These are phyloP conservation scores for Strobilomyces echinocephalus DNA, from an alignment of 768 basidiomycete genomes.

Conservation along the genomic window DNA sequence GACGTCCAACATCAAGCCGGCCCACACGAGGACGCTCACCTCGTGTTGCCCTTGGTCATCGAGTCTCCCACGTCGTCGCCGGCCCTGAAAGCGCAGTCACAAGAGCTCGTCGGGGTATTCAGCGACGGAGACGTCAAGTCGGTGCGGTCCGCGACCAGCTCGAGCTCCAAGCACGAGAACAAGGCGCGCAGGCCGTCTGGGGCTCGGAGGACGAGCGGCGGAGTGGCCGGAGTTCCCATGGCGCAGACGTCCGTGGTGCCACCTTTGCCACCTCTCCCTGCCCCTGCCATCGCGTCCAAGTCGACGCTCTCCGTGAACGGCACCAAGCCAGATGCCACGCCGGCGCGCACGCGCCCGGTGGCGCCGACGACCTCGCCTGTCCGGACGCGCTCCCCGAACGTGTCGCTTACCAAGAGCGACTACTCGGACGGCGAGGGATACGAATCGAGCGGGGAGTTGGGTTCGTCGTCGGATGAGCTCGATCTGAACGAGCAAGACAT, in stretches of 20 bases:
- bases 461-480: constrained; percentile 33
- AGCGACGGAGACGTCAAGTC: constrained; percentile 27
- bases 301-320: constrained; percentile 16
- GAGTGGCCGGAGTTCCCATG: constrained; percentile 64
- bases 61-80: constrained; percentile 20
- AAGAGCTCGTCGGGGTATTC: constrained; percentile 11
- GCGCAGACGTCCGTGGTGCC: constrained; percentile 48
- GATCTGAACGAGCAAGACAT: constrained; percentile 55
- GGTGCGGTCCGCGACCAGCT: constrained; percentile 22
- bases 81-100: constrained; percentile 12
- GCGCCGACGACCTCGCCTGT: constrained; percentile 9
- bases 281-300: constrained; percentile 15
- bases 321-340: constrained; percentile 7
- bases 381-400: constrained; percentile 13
- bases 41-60: constrained; percentile 6
- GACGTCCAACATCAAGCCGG: constrained; percentile 13
- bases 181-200: constrained; percentile 13
- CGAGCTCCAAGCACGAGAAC: constrained; percentile 24
- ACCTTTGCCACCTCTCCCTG: constrained; percentile 18
- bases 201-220: constrained; percentile 45
- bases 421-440: constrained; percentile 27
- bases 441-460: constrained; percentile 27
- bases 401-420: constrained; percentile 21
- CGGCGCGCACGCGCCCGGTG: neutral
- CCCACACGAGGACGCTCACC: constrained; percentile 20